phyloP scores from a whole-genome alignment of 192 early-diverging fungal genomes.

The Coemansia sp. region DNA sequence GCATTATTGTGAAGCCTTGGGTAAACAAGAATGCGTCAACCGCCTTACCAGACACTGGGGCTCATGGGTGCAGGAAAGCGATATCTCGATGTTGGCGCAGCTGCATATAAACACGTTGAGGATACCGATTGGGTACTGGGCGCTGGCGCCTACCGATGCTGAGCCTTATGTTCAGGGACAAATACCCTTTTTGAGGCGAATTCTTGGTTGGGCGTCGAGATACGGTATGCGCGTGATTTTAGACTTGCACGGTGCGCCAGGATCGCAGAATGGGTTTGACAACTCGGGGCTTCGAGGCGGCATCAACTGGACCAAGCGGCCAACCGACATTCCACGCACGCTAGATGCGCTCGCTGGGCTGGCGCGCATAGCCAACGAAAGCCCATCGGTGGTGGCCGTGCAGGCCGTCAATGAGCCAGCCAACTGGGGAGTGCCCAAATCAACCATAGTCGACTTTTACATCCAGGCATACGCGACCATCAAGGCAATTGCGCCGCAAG shows the following conservation, averaged over 20 bases:
- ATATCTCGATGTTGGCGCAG: conserved; percentile 55
- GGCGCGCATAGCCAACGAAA: conserved; percentile 34
- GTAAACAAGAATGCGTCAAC: conserved; percentile 52
- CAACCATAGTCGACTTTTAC: conserved; percentile 38
- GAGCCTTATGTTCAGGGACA: conserved; percentile 65
- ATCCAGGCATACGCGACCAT: conserved; percentile 26
- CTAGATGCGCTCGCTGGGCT: conserved; percentile 31
- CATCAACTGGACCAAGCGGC: conserved; percentile 39
- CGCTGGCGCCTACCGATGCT: conserved; percentile 46
- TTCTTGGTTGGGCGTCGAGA: conserved; percentile 62
- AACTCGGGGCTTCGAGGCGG: conserved; percentile 49
- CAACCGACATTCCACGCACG: conserved; percentile 25
- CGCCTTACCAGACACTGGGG: conserved; percentile 59
- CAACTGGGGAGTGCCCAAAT: conserved; percentile 48
- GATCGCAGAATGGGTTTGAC: conserved; percentile 70
- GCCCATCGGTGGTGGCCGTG: conserved; percentile 30
- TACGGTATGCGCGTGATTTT: conserved; percentile 66
- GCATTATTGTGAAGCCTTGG: conserved; percentile 58
- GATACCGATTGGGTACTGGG: conserved; percentile 73
- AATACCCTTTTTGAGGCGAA: conserved; percentile 55
- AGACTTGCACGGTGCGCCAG: conserved; percentile 69
- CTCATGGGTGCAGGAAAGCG: conserved; percentile 60
- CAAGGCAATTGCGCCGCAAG: conserved; percentile 32
- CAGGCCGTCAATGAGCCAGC: conserved; percentile 55
- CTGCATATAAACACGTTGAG: conserved; percentile 67